Evolutionary conservation across 2,329 filamentous ascomycete species (phyloP).

Genomic region (Neonectria ditissima): DNA sequence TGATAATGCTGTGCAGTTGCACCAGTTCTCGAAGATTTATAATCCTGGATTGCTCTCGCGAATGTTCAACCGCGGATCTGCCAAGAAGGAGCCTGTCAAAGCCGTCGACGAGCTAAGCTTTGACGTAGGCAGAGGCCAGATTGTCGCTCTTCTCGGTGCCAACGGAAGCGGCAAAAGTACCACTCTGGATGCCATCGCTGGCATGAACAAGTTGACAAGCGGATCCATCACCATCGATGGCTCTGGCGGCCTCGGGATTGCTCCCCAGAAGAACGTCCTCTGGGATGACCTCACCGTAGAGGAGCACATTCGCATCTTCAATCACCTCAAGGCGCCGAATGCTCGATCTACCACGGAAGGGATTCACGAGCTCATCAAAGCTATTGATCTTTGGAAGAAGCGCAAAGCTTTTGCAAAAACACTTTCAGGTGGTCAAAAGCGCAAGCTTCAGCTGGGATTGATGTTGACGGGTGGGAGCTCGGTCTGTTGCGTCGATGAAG

Average conservation of each 20-base stretch:
- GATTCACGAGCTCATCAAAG: slow-evolving; percentile 71
- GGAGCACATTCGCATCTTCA: slow-evolving; percentile 88
- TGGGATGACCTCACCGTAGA: slow-evolving; percentile 90
- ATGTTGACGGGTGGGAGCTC: slow-evolving; percentile 93
- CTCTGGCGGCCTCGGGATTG: slow-evolving; percentile 84
- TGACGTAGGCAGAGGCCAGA: slow-evolving; percentile 80
- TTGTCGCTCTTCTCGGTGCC: slow-evolving; percentile 86
- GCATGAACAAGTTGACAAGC: slow-evolving; percentile 79
- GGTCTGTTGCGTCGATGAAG: slow-evolving; percentile 92
- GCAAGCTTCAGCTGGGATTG: slow-evolving; percentile 92
- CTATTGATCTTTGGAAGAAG: slow-evolving; percentile 83
- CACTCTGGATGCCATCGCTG: slow-evolving; percentile 88
- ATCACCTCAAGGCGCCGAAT: slow-evolving; percentile 77
- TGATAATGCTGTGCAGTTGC: slow-evolving; percentile 74
- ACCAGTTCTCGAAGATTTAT: slow-evolving; percentile 83
- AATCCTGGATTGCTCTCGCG: slow-evolving; percentile 71
- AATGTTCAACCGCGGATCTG: slow-evolving; percentile 58
- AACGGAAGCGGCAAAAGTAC: slow-evolving; percentile 94
- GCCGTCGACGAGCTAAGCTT: slow-evolving; percentile 82
- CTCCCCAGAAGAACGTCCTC: slow-evolving; percentile 93
- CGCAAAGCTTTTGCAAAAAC: slow-evolving; percentile 78
- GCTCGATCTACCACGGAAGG: slow-evolving; percentile 67
- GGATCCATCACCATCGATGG: slow-evolving; percentile 83
- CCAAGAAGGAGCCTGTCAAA: slow-evolving; percentile 70
- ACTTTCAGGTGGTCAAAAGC: slow-evolving; percentile 89